These are phyloP conservation scores for Fagus crenata DNA, from an alignment of 306 rosid genomes.

Conservation along the genomic window DNA sequence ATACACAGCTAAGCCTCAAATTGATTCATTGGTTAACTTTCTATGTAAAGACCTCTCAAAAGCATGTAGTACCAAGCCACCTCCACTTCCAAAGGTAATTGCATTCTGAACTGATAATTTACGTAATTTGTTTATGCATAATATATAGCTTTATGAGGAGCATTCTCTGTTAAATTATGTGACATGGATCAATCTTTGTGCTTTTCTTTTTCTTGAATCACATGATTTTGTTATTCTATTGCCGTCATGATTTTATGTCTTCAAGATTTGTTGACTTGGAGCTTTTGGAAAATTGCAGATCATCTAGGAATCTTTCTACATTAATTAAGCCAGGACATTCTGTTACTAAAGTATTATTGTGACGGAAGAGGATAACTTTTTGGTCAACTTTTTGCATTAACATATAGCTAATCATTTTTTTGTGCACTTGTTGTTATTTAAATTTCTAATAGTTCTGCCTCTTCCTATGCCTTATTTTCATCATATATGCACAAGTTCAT, in stretches of 20 bases:
- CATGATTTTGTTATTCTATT: neutral
- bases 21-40: conserved; percentile 58
- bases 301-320: neutral
- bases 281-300: neutral
- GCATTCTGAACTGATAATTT: conserved; percentile 32
- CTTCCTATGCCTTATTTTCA: neutral
- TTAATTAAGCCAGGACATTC: neutral
- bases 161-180: neutral
- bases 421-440: too few relatives aligned
- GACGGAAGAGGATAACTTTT: neutral
- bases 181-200: neutral
- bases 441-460: neutral
- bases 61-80: conserved; percentile 72
- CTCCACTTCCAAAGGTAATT: conserved; percentile 90
- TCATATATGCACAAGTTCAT: neutral
- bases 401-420: neutral
- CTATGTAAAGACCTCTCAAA: conserved; percentile 74
- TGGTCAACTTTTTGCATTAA: neutral
- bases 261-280: neutral
- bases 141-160: conserved; percentile 5
- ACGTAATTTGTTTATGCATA: conserved; percentile 13
- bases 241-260: neutral
- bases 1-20: conserved; percentile 61
- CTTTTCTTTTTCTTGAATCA: neutral
- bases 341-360: neutral